Percentiles rank a stretch among this genome's conserved stretches.
Evolutionary conservation across 2,329 filamentous ascomycete genomes (phyloP).

Genomic region (Pleomassaria siparia): DNA sequence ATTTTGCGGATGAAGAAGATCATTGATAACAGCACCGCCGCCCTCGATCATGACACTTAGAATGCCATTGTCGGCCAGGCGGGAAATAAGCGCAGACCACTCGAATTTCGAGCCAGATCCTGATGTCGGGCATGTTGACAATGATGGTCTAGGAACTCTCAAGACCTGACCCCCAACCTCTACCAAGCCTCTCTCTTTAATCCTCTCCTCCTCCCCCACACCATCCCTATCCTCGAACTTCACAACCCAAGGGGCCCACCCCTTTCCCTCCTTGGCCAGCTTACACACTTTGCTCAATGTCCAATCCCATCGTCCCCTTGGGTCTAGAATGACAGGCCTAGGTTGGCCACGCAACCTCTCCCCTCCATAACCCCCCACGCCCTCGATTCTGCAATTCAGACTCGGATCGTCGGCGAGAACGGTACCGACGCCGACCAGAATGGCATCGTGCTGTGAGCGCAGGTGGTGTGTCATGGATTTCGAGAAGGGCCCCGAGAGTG

Average conservation of each 20-base stretch:
- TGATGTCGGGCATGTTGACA: not conserved
- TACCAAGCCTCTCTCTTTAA: slow-evolving; percentile 36
- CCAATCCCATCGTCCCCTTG: slow-evolving; percentile 71
- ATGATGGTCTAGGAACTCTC: slow-evolving; percentile 4
- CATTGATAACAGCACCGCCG: slow-evolving; percentile 79
- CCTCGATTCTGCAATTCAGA: slow-evolving; percentile 76
- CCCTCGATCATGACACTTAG: slow-evolving; percentile 90
- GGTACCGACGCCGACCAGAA: slow-evolving; percentile 82
- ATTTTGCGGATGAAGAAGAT: slow-evolving; percentile 66
- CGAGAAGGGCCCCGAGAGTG: slow-evolving; percentile 77
- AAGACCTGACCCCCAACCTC: slow-evolving; percentile 29
- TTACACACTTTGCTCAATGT: slow-evolving; percentile 66
- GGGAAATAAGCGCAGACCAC: slow-evolving; percentile 66
- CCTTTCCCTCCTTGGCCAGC: slow-evolving; percentile 64
- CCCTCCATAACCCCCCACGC: slow-evolving; percentile 59
- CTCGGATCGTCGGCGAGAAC: slow-evolving; percentile 82
- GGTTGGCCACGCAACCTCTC: slow-evolving; percentile 64
- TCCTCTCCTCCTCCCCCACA: slow-evolving; percentile 32
- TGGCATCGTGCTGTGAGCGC: slow-evolving; percentile 78
- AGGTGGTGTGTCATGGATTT: slow-evolving; percentile 95
- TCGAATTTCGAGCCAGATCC: slow-evolving; percentile 5
- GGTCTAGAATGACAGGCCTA: slow-evolving; percentile 80
- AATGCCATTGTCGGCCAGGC: slow-evolving; percentile 62
- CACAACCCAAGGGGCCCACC: slow-evolving; percentile 74
- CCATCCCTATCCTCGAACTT: slow-evolving; percentile 11